A percentile compares a stretch with the other conserved stretches of the same genome.
These are phyloP conservation scores for Trypanosoma lewisi DNA, from an alignment of 208 protist genomes.

Conservation along the genomic window DNA sequence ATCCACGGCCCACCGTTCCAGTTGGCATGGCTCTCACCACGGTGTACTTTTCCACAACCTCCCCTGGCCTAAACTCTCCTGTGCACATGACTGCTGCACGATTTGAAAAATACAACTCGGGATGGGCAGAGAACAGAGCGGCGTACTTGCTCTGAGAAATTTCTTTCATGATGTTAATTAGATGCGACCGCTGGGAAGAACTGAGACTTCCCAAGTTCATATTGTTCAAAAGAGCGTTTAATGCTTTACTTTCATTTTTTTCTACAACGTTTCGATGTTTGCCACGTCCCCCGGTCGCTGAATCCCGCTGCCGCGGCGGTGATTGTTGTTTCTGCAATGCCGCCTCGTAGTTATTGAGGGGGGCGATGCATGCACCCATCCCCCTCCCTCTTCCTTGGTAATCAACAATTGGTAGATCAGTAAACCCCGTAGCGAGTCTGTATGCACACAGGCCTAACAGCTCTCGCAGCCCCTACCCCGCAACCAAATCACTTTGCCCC, in stretches of 20 bases:
- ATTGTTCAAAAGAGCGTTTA: not conserved
- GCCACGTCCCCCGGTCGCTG: too few species aligned
- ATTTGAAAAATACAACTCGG: constrained; percentile 77
- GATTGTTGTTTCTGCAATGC: not conserved
- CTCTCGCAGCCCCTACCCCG: too few species aligned
- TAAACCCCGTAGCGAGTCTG: too few species aligned
- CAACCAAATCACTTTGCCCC: too few species aligned
- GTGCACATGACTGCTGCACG: constrained; percentile 66
- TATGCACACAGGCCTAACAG: too few species aligned
- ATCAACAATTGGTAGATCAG: too few species aligned
- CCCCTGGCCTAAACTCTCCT: constrained; percentile 54
- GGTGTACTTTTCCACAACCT: constrained; percentile 50
- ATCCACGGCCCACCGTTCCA: constrained; percentile 74
- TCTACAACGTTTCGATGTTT: too few species aligned
- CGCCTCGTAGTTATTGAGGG: not conserved
- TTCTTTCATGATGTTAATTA: constrained; percentile 38
- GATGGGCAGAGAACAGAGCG: constrained; percentile 60
- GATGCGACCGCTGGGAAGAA: constrained; percentile 19
- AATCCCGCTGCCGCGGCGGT: not conserved
- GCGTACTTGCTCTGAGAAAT: constrained; percentile 50
- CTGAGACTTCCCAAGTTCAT: not conserved
- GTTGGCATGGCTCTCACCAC: constrained; percentile 44
- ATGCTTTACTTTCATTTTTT: not conserved
- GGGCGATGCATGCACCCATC: constrained; percentile 10
- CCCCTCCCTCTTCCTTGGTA: not conserved